phyloP scores from a whole-genome alignment of 139 green algal genomes.

The Nannochloris sp. region DNA sequence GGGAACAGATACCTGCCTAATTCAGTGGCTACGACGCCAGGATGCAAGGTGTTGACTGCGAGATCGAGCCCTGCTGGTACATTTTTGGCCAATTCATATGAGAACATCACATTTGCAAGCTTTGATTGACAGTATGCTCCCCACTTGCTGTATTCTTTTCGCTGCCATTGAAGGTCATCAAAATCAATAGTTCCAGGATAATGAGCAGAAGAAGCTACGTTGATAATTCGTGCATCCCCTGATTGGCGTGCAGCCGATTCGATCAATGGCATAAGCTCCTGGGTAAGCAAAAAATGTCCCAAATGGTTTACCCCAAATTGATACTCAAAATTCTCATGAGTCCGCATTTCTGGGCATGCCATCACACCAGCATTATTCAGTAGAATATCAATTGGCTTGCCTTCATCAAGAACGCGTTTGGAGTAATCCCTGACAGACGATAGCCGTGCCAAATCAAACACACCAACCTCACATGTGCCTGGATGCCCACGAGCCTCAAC shows the following conservation, averaged over 20 bases:
- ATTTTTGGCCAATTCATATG: conserved; percentile 65
- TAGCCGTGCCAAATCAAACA: conserved; percentile 58
- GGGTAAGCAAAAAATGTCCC: conserved; percentile 69
- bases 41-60: conserved; percentile 68
- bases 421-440: conserved; percentile 39
- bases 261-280: conserved; percentile 52
- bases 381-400: conserved; percentile 54
- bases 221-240: conserved; percentile 55
- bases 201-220: conserved; percentile 70
- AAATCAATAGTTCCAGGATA: conserved; percentile 64
- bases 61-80: conserved; percentile 21
- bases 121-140: conserved; percentile 66
- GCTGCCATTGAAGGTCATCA: conserved; percentile 48
- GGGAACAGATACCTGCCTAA: conserved; percentile 38
- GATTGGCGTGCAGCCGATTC: conserved; percentile 5
- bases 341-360: conserved; percentile 52
- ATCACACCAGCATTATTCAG: conserved; percentile 80
- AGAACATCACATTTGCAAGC: conserved; percentile 83
- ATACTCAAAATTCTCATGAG: conserved; percentile 69
- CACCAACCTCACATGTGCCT: conserved; percentile 31
- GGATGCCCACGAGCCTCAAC: neutral
- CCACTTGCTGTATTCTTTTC: conserved; percentile 40
- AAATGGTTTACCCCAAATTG: conserved; percentile 60
- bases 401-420: conserved; percentile 34
- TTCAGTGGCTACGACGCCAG: conserved; percentile 77